phyloP scores from a whole-genome alignment of 1,284 basidiomycete genomes.

The Puccinia polysora region DNA sequence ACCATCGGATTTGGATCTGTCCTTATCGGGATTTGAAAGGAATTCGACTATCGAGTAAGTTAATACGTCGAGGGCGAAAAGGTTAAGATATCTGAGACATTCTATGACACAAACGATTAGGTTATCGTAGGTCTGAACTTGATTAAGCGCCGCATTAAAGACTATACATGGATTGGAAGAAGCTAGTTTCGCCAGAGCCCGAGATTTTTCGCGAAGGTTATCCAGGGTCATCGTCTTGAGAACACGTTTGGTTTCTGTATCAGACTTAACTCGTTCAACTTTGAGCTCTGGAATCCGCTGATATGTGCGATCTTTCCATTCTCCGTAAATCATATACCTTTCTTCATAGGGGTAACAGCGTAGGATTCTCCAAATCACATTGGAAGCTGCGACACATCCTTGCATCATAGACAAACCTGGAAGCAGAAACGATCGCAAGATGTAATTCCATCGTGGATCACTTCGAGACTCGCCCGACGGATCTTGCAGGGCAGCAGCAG shows the following conservation, averaged over 20 bases:
- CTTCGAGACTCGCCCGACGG: constrained; percentile 49
- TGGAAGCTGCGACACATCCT: constrained; percentile 76
- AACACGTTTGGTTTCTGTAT: constrained; percentile 64
- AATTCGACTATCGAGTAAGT: constrained; percentile 83
- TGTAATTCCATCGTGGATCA: constrained; percentile 64
- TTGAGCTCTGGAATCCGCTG: constrained; percentile 54
- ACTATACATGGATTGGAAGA: constrained; percentile 90
- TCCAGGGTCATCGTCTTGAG: constrained; percentile 70
- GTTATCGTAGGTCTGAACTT: constrained; percentile 96
- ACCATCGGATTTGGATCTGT: constrained; percentile 83
- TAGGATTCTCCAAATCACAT: constrained; percentile 82
- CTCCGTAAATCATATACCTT: constrained; percentile 87
- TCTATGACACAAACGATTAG: constrained; percentile 84
- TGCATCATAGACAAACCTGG: constrained; percentile 80
- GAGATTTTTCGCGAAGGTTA: constrained; percentile 72
- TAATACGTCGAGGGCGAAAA: constrained; percentile 88
- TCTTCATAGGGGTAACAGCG: constrained; percentile 69
- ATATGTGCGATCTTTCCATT: constrained; percentile 75
- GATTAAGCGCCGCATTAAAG: constrained; percentile 81
- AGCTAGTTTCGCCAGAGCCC: constrained; percentile 85
- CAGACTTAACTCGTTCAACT: constrained; percentile 57
- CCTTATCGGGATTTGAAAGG: constrained; percentile 71
- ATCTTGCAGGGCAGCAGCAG: constrained; percentile 48
- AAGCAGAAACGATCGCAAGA: constrained; percentile 74
- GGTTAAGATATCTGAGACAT: constrained; percentile 79